Evolutionary conservation across 441 rosid species (phyloP).

Genomic region (Arabidopsis hybrid): DNA sequence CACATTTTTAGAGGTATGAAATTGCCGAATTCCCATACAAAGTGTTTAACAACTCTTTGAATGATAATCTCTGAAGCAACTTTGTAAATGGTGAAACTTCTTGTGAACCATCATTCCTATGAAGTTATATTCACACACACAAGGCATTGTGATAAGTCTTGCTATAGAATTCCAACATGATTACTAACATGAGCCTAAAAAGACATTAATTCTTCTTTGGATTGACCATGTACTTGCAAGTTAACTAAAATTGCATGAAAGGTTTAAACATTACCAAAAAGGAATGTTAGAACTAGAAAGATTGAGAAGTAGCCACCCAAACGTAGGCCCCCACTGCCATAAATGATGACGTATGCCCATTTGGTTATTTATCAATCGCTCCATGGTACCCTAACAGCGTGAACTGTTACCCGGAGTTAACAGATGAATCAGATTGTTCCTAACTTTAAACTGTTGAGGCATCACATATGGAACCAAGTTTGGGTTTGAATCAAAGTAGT

Average conservation of each 20-base stretch:
- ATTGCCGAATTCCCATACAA: too few species aligned
- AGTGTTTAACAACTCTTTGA: too few species aligned
- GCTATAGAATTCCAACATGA: neutral
- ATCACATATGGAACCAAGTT: neutral
- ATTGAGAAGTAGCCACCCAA: slow-evolving; percentile 48
- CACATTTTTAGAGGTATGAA: too few species aligned
- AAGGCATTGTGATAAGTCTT: neutral
- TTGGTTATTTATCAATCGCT: neutral
- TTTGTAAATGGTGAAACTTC: too few species aligned
- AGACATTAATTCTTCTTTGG: neutral
- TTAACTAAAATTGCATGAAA: neutral
- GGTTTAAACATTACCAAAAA: neutral
- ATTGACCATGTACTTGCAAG: neutral
- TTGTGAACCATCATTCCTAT: too few species aligned
- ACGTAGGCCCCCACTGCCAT: slow-evolving; percentile 61
- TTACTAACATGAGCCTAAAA: neutral
- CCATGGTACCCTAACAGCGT: neutral
- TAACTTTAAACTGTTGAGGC: neutral
- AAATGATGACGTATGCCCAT: slow-evolving; percentile 46
- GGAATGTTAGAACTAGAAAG: neutral
- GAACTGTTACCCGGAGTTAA: too few species aligned
- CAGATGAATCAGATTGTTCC: neutral
- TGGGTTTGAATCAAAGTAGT: neutral
- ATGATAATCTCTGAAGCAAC: too few species aligned
- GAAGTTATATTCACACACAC: too few species aligned